phyloP scores from a whole-genome alignment of 768 basidiomycete genomes.

The Auriculariales sp. region DNA sequence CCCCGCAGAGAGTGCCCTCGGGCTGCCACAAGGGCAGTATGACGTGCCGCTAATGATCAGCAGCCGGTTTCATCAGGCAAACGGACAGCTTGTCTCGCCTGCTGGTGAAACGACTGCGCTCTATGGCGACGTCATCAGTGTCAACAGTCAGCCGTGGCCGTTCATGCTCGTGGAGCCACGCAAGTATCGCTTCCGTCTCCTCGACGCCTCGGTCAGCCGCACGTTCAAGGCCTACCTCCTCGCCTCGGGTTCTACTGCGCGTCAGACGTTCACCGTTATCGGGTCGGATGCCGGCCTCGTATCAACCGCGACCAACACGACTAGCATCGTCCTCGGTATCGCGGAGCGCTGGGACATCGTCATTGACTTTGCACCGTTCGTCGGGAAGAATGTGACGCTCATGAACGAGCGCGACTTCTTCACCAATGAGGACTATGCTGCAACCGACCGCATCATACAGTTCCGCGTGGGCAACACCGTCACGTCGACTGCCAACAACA shows the following conservation, averaged over 20 bases:
- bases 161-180: not conserved
- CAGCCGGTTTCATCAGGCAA: not conserved
- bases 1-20: not conserved
- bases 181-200: conserved; percentile 1
- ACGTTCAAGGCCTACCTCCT: not conserved
- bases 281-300: not conserved
- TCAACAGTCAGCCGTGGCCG: conserved; percentile 1
- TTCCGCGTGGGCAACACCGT: not conserved
- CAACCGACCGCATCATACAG: not conserved
- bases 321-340: not conserved
- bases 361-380: not conserved
- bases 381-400: not conserved
- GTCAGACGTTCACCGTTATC: not conserved
- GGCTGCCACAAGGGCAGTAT: not conserved
- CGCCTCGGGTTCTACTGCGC: not conserved
- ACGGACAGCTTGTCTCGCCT: not conserved
- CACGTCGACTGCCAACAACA: not conserved
- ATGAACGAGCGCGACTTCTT: conserved; percentile 1
- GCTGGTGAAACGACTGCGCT: not conserved
- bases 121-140: not conserved
- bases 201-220: not conserved
- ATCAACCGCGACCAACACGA: not conserved
- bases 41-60: not conserved
- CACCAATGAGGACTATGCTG: not conserved
- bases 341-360: conserved; percentile 1